Base-by-base conservation (phyloP, 805 yeast species). In the Clavispora asparagi region DNA sequence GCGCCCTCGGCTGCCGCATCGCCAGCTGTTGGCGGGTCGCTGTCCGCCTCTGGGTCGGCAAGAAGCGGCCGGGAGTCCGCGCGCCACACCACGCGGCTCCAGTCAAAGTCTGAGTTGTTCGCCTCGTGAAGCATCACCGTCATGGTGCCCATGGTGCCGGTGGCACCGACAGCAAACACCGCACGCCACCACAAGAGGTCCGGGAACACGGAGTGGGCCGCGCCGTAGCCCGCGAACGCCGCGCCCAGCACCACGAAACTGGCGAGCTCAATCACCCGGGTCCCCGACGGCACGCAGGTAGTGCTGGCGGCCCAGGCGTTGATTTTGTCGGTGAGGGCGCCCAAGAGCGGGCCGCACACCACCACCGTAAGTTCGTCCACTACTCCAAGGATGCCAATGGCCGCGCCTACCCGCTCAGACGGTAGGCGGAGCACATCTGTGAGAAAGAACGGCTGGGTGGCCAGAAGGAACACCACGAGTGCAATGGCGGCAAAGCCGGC, bases 121-220 rank as follows among this genome's bases (percentile, higher is more conserved):
- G 78, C 60, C 58, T 81, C 85, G 38, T 81, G 77, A 39, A 82
- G 68, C 68, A 78, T 64, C 6, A 83, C 86, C 1, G 85, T 77
- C 31, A 81, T 67, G 81, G 80, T 79, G 25, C 82, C 72, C 61
- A 77, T 79, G 19, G 76, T 67, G 2, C 70, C 67, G 3, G 77
- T 65, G 9, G 82, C 82, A 3, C 90, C 91, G 10, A 76, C 48
- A 3, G 90, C 81, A 60, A 85, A 85, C 1, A 82, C 35, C 38
- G 75, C 55, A 49, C 92, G 68, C 53, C 75, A 65, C 7, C 82
- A 27, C 33, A 78, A 63, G 54, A 82, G 64, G 33, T 70, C 55
- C 3, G 86, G 84, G 32, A 73, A 73, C 2, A 79, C 72, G 9
- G 42, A 44, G 11, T 36, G 29, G 28, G 74, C 63, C 8, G 58